Conservation (phyloP, 148 eudicot species). For the Fagopyrum tataricum region DNA sequence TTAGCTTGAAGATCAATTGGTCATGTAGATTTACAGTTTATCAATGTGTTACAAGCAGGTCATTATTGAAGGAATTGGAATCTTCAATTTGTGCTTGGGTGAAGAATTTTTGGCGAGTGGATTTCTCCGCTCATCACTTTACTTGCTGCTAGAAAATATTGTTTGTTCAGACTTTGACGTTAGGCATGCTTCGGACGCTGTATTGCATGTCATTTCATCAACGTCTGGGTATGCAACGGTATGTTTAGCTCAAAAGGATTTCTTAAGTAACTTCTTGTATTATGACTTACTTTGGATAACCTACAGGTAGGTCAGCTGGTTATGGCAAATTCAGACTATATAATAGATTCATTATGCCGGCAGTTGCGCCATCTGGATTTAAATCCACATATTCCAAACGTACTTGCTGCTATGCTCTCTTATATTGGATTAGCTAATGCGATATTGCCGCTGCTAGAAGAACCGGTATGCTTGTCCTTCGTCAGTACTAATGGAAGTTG, state of each 20-base stretch:
- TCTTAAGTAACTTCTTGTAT: neutral
- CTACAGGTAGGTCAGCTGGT: slow-evolving; percentile 89
- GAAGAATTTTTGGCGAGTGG: slow-evolving; percentile 68
- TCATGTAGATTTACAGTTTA: slow-evolving; percentile 14
- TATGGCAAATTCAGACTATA: slow-evolving; percentile 81
- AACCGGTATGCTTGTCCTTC: slow-evolving; percentile 55
- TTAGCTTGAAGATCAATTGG: neutral
- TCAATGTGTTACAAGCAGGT: slow-evolving; percentile 46
- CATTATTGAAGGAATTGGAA: slow-evolving; percentile 82
- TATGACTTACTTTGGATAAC: slow-evolving; percentile 6
- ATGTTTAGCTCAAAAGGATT: slow-evolving; percentile 19
- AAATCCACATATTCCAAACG: slow-evolving; percentile 82
- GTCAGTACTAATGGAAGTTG: neutral
- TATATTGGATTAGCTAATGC: slow-evolving; percentile 76
- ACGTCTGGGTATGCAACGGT: slow-evolving; percentile 72
- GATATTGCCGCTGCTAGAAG: slow-evolving; percentile 90
- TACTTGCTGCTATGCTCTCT: slow-evolving; percentile 87
- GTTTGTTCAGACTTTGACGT: slow-evolving; percentile 66
- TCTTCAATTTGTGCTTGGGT: slow-evolving; percentile 64
- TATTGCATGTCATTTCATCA: slow-evolving; percentile 58
- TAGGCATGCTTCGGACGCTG: slow-evolving; percentile 73
- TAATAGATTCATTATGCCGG: slow-evolving; percentile 80
- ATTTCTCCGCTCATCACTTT: slow-evolving; percentile 75
- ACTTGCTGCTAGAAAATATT: slow-evolving; percentile 79
- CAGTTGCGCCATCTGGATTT: slow-evolving; percentile 86